Evolutionary conservation across 2,329 filamentous ascomycete genomes (phyloP).

Genomic region (Ophiostoma sp.): DNA sequence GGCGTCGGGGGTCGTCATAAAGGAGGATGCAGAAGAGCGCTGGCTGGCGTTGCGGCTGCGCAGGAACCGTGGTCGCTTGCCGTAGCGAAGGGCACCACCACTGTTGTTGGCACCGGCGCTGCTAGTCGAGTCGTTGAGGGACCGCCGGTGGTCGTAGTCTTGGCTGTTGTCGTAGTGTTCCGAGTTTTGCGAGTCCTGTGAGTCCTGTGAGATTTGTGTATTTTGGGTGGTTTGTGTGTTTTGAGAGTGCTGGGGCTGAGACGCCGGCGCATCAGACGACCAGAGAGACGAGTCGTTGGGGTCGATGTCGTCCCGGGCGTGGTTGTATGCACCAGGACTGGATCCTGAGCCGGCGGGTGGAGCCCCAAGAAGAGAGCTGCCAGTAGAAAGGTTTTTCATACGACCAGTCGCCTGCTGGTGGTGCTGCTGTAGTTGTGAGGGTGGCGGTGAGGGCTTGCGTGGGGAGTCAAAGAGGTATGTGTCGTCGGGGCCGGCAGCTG

Average conservation of each 20-base stretch:
- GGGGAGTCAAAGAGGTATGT: conserved; percentile 54
- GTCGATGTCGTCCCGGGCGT: neutral
- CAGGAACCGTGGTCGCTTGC: conserved; percentile 52
- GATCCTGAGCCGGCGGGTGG: neutral
- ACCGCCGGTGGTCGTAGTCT: conserved; percentile 25
- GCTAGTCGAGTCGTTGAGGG: conserved; percentile 27
- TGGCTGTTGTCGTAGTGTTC: neutral
- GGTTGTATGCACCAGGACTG: neutral
- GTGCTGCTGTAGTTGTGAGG: conserved; percentile 1
- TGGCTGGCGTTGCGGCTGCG: conserved; percentile 54
- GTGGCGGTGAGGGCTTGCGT: conserved; percentile 29
- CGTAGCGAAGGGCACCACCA: conserved; percentile 42
- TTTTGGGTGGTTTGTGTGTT: neutral
- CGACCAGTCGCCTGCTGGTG: neutral
- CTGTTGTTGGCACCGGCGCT: conserved; percentile 37
- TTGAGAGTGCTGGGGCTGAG: neutral
- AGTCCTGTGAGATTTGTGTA: neutral
- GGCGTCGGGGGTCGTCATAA: conserved; percentile 48
- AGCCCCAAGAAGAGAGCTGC: neutral
- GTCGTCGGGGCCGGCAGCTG: conserved; percentile 49
- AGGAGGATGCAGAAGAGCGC: conserved; percentile 56
- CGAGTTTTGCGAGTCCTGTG: neutral
- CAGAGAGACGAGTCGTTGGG: conserved; percentile 9
- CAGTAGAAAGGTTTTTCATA: neutral
- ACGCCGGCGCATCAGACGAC: neutral